phyloP scores from a whole-genome alignment of 306 rosid genomes.

The Arachis stenosperma region DNA sequence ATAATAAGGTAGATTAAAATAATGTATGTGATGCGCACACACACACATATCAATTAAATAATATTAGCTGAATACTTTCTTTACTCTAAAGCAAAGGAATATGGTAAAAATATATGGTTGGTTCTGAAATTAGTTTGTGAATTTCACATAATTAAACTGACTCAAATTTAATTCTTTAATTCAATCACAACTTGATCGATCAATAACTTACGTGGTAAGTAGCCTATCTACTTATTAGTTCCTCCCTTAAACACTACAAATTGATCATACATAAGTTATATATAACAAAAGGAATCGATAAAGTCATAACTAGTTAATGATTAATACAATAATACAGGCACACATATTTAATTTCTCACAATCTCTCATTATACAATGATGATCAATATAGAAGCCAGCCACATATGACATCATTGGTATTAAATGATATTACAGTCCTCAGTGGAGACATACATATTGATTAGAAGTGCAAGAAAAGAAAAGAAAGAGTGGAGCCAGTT shows the following conservation, averaged over 20 bases:
- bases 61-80: too few relatives aligned
- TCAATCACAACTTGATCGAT: too few relatives aligned
- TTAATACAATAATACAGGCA: neutral
- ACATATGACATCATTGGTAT: conserved; percentile 13
- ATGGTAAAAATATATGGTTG: too few relatives aligned
- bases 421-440: neutral
- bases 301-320: conserved; percentile 8
- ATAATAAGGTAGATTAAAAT: neutral
- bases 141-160: too few relatives aligned
- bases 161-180: too few relatives aligned
- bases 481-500: conserved; percentile 4
- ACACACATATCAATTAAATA: too few relatives aligned
- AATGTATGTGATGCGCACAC: neutral
- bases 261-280: too few relatives aligned
- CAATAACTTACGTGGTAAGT: too few relatives aligned
- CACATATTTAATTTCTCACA: neutral
- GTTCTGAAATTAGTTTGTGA: too few relatives aligned
- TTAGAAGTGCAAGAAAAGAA: neutral
- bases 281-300: neutral
- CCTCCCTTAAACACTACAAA: neutral
- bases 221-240: neutral
- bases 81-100: too few relatives aligned
- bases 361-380: neutral
- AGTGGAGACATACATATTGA: conserved; percentile 10
- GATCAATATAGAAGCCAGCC: conserved; percentile 26